Evolutionary conservation across 305 asterid genomes (phyloP).

Genomic region (Fraxinus ornus): DNA sequence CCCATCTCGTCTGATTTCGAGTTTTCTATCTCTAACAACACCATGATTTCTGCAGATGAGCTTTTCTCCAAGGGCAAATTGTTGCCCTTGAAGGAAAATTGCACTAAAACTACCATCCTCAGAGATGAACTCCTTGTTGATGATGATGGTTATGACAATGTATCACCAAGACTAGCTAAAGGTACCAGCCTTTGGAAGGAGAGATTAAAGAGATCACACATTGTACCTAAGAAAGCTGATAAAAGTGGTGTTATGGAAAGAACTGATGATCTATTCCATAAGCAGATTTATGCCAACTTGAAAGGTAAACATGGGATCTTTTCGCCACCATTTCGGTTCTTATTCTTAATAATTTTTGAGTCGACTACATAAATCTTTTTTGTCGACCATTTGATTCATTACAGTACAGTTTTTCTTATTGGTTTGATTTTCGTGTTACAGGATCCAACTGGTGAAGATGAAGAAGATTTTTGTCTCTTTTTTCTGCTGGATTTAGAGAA

Average conservation of each 20-base stretch:
- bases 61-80: constrained; percentile 70
- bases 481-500: constrained; percentile 12
- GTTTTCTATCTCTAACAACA: constrained; percentile 48
- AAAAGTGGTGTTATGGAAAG: constrained; percentile 47
- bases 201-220: constrained; percentile 58
- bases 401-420: background rate
- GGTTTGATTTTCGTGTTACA: constrained; percentile 17
- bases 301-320: constrained; percentile 23
- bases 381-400: background rate
- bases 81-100: constrained; percentile 48
- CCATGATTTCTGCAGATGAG: constrained; percentile 74
- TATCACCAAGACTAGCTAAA: constrained; percentile 30
- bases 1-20: constrained; percentile 81
- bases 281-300: constrained; percentile 10
- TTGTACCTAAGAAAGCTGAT: constrained; percentile 43
- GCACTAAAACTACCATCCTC: constrained; percentile 45
- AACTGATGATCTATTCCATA: constrained; percentile 44
- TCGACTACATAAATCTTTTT: background rate
- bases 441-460: constrained; percentile 26
- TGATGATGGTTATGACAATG: constrained; percentile 37
- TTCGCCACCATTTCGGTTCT: background rate
- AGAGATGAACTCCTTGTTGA: constrained; percentile 70
- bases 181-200: constrained; percentile 67
- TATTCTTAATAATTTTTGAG: background rate
- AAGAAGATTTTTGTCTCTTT: constrained; percentile 14